Base-by-base conservation (phyloP, 768 basidiomycete species). In the Xanthoconium stramineum region DNA sequence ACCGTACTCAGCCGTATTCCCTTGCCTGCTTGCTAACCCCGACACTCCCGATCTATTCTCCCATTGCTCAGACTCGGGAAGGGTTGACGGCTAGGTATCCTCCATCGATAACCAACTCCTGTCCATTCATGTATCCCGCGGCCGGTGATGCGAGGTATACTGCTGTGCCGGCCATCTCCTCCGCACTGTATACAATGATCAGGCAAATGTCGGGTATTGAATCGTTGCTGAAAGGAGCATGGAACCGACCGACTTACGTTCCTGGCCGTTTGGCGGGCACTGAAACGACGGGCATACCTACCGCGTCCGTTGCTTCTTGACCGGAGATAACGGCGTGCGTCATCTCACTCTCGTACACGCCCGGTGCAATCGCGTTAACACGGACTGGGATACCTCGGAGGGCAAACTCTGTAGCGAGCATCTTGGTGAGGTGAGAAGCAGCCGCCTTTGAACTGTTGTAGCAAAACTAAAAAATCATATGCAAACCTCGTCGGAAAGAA, bases 381-480 rank as follows among this genome's bases (percentile, higher is more conserved):
- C 88, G 87, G 30, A 91, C 82, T 10, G 82, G 80, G 11, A 88
- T 78, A 28, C 77, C 77, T 65, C 86, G 85, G 52, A 91, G 72
- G 5, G 84, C 85, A 50, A 90, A 77, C 63, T 91, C 90, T 2
- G 89, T 89, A 2, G 89, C 75, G 48, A 92, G 70, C 81, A 91
- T 80, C 70, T 77, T 85, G 11, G 88, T 88, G n/a, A 92, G 73
- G 60, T 91, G 89, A 13, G 85, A 79, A 6, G 83, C 84, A 3
- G 88, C 91, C 0, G 87, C 88, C 68, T 92, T 92, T 8, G 86
- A 76, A 62, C 86, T 88, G 69, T 92, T 92, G 69, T 92, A 92
- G 30, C 80, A 82, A 66, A 91, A 91, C 90, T 92, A 63, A 24
- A 49, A 24, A 30, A 30, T 33, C 30, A 39, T 46, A n/a, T n/a